phyloP scores from a whole-genome alignment of 2,329 filamentous ascomycete species.

The Colletotrichum sp. region DNA sequence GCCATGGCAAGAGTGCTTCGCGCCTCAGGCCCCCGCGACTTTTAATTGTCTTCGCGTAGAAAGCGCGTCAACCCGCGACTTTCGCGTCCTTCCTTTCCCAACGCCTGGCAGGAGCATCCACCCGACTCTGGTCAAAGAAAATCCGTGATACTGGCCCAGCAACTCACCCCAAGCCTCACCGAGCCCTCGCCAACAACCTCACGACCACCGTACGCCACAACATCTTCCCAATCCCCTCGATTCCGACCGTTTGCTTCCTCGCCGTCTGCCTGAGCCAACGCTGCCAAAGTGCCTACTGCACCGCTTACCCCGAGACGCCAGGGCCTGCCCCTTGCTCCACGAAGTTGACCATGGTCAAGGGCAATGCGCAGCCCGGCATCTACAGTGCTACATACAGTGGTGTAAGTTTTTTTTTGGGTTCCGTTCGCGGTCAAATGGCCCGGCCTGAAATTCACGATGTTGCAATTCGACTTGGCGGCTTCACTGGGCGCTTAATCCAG shows the following conservation, averaged over 20 bases:
- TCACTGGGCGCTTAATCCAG: not conserved
- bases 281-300: not conserved
- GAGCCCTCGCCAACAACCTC: not conserved
- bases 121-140: constrained; percentile 15
- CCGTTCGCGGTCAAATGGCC: not conserved
- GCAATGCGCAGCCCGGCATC: constrained; percentile 50
- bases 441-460: not conserved
- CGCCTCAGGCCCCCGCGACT: not conserved
- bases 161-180: constrained; percentile 8
- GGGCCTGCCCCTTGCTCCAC: constrained; percentile 18
- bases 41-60: constrained; percentile 22
- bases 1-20: not conserved
- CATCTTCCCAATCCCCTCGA: not conserved
- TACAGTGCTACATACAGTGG: constrained; percentile 75
- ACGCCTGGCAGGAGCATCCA: constrained; percentile 11
- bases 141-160: constrained; percentile 6
- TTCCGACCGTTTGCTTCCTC: not conserved
- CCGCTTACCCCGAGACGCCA: not conserved
- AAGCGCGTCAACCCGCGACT: constrained; percentile 13
- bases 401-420: constrained; percentile 48
- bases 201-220: not conserved
- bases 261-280: not conserved
- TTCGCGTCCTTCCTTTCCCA: constrained; percentile 15
- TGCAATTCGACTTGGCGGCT: not conserved
- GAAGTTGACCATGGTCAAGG: constrained; percentile 50